Evolutionary conservation across 2,329 filamentous ascomycete genomes (phyloP).

Genomic region (Phaeomoniella chlamydospora): DNA sequence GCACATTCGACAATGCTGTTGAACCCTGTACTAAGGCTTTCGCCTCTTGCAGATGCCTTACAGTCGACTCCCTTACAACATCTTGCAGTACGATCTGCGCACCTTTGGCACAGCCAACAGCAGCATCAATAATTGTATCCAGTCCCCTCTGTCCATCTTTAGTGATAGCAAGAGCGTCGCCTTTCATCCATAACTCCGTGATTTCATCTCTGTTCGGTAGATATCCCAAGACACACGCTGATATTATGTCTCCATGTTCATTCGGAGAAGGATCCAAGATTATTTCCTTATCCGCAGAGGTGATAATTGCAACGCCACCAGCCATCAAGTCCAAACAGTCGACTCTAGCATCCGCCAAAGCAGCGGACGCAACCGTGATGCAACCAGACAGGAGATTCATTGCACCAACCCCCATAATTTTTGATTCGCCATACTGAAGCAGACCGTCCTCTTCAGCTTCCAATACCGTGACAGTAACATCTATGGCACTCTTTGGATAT

Average conservation of each 20-base stretch:
- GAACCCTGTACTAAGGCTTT: neutral
- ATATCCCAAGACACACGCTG: conserved; percentile 83
- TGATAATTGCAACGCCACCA: conserved; percentile 71
- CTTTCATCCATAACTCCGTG: conserved; percentile 89
- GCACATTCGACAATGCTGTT: neutral
- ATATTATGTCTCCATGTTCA: conserved; percentile 52
- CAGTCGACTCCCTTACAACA: neutral
- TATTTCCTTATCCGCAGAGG: conserved; percentile 20
- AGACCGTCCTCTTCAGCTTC: conserved; percentile 73
- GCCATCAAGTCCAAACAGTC: conserved; percentile 86
- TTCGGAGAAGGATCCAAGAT: conserved; percentile 71
- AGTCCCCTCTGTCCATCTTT: neutral
- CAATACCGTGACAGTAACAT: conserved; percentile 81
- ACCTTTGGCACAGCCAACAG: neutral
- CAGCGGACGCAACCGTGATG: conserved; percentile 85
- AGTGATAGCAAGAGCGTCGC: conserved; percentile 33
- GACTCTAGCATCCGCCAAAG: conserved; percentile 85
- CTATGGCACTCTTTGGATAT: conserved; percentile 98
- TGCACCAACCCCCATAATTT: conserved; percentile 62
- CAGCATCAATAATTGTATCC: neutral
- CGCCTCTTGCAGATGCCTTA: neutral
- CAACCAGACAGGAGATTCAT: conserved; percentile 88
- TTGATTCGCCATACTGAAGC: conserved; percentile 43
- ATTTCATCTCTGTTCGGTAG: conserved; percentile 77
- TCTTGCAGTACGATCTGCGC: neutral